These are phyloP conservation scores for Vitis hybrid DNA, from an alignment of 177 flowering plant genomes.

Conservation along the genomic window DNA sequence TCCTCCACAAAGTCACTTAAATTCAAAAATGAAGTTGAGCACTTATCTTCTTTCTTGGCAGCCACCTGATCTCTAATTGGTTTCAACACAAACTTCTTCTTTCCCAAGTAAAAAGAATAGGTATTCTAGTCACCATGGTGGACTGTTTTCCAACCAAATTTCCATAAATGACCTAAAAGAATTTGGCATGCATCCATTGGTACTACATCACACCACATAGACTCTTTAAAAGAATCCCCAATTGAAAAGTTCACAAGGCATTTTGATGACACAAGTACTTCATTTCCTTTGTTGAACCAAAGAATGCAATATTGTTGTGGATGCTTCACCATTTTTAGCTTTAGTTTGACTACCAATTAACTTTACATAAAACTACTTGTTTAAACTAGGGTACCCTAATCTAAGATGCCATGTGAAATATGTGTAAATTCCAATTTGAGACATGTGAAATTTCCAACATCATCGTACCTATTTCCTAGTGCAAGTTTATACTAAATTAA, in stretches of 20 bases:
- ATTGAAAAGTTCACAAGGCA: slow-evolving; percentile 5
- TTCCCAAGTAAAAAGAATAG: not conserved
- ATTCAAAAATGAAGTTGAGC: not conserved
- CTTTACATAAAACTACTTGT: too few relatives aligned
- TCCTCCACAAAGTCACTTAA: not conserved
- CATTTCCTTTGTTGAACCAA: slow-evolving; percentile 9
- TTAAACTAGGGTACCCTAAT: too few relatives aligned
- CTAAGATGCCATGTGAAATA: too few relatives aligned
- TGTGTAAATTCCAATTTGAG: too few relatives aligned
- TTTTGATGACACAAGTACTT: slow-evolving; percentile 1
- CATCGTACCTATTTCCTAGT: too few relatives aligned
- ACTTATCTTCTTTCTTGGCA: not conserved
- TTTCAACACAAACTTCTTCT: slow-evolving; percentile 1
- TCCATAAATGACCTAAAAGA: not conserved
- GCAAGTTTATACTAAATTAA: too few relatives aligned
- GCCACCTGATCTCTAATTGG: not conserved
- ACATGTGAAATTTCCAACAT: too few relatives aligned
- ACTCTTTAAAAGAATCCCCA: not conserved
- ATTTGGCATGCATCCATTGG: slow-evolving; percentile 5
- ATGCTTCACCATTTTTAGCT: not conserved
- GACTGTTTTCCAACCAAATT: not conserved
- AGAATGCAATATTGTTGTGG: not conserved
- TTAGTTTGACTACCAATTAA: not conserved
- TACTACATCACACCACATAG: not conserved
- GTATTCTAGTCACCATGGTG: slow-evolving; percentile 5